These are phyloP conservation scores for Rhizopus stolonifer DNA, from an alignment of 371 early-diverging fungal genomes.

Conservation along the genomic window DNA sequence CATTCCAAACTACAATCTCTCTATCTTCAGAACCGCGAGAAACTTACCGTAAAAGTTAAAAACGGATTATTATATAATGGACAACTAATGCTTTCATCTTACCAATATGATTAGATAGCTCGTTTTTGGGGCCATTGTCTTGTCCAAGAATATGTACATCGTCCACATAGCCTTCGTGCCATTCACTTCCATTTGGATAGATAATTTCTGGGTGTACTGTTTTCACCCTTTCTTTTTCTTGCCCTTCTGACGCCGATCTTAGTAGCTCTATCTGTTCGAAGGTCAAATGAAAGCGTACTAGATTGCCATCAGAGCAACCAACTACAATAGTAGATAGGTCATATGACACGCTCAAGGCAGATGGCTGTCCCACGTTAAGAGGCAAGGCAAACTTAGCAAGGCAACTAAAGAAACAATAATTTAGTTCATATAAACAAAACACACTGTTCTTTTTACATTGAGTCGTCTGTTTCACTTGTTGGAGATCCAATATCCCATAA, in stretches of 20 bases:
- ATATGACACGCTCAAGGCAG: slow-evolving; percentile 26
- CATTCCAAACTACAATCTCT: slow-evolving; percentile 43
- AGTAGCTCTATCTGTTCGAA: not conserved
- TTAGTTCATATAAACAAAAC: not conserved
- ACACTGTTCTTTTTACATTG: slow-evolving; percentile 20
- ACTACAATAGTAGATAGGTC: slow-evolving; percentile 31
- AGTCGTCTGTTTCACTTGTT: slow-evolving; percentile 23
- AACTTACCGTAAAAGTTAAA: slow-evolving; percentile 17
- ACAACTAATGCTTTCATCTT: too few species aligned
- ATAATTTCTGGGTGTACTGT: slow-evolving; percentile 19
- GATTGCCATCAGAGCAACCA: slow-evolving; percentile 33
- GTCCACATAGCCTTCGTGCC: slow-evolving; percentile 62
- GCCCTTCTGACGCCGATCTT: not conserved
- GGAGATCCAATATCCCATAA: slow-evolving; percentile 62
- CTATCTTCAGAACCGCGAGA: slow-evolving; percentile 43
- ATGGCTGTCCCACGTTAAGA: slow-evolving; percentile 18
- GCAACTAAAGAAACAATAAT: slow-evolving; percentile 21
- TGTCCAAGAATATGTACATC: slow-evolving; percentile 46
- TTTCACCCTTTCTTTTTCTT: not conserved
- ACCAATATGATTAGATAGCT: slow-evolving; percentile 1
- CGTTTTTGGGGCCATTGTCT: slow-evolving; percentile 9
- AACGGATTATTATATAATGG: not conserved
- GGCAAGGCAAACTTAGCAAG: slow-evolving; percentile 38
- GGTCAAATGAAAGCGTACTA: slow-evolving; percentile 25
- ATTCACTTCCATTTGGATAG: slow-evolving; percentile 55